Evolutionary conservation across 1,284 basidiomycete species (phyloP).

Genomic region (Puccinia polysora): DNA sequence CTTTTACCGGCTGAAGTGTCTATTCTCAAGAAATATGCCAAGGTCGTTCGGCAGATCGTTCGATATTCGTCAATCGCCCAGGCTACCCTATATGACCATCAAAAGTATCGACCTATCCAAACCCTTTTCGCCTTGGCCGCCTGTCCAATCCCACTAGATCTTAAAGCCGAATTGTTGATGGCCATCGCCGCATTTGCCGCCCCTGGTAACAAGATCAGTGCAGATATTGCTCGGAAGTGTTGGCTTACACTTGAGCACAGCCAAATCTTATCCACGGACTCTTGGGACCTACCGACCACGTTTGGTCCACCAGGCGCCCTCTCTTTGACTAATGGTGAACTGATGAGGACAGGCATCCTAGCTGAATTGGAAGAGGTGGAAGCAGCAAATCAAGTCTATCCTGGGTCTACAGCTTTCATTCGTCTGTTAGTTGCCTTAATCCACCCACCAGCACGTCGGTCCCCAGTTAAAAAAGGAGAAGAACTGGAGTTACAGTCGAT

Average conservation of each 20-base stretch:
- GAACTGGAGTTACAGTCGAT: conserved; percentile 45
- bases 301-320: conserved; percentile 18
- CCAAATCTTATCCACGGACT: conserved; percentile 42
- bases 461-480: conserved; percentile 60
- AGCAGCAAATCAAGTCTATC: conserved; percentile 69
- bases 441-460: conserved; percentile 65
- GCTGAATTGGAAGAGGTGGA: conserved; percentile 79
- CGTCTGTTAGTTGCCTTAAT: conserved; percentile 71
- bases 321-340: conserved; percentile 15
- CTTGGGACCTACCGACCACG: conserved; percentile 16
- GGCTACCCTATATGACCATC: conserved; percentile 70
- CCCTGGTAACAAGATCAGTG: conserved; percentile 65
- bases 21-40: conserved; percentile 47
- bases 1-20: conserved; percentile 23
- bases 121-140: conserved; percentile 73
- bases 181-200: conserved; percentile 70
- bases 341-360: conserved; percentile 37
- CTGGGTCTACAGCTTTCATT: conserved; percentile 80
- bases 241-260: conserved; percentile 43
- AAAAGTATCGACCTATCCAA: conserved; percentile 65
- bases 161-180: conserved; percentile 81
- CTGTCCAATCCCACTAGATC: conserved; percentile 75
- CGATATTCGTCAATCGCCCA: conserved; percentile 72
- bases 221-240: conserved; percentile 64
- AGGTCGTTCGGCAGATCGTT: conserved; percentile 73